A percentile compares a stretch with the other conserved stretches of the same genome.
Conservation (phyloP, 176 grass and related monocot genomes). For the Aegilops bicornis region DNA sequence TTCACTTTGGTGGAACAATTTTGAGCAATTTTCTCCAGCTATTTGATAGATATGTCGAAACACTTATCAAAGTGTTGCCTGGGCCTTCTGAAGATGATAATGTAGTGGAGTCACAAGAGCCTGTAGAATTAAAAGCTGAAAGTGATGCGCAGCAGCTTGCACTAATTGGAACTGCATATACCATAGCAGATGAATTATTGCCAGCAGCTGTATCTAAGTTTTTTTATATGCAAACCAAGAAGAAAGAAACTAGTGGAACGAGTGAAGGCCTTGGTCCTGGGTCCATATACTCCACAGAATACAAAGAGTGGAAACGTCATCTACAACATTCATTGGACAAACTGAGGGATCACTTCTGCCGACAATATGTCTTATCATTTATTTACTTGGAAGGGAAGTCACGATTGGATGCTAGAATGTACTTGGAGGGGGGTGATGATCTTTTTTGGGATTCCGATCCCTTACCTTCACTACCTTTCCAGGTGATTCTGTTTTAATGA, state of each 20-base stretch:
- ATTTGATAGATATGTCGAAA: conserved; percentile 83
- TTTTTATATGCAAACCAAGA: conserved; percentile 63
- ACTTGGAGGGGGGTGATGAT: conserved; percentile 75
- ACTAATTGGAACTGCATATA: conserved; percentile 74
- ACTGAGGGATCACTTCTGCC: conserved; percentile 94
- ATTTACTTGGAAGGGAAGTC: conserved; percentile 98
- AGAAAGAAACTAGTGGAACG: conserved; percentile 62
- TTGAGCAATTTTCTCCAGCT: conserved; percentile 81
- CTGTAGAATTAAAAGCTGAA: conserved; percentile 78
- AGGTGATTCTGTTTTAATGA: conserved; percentile 58
- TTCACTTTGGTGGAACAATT: conserved; percentile 87
- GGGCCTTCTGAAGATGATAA: conserved; percentile 84
- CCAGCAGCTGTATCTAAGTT: conserved; percentile 75
- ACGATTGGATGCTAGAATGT: conserved; percentile 91
- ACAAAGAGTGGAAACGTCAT: conserved; percentile 91
- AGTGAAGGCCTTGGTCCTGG: conserved; percentile 54
- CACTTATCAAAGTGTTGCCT: conserved; percentile 80
- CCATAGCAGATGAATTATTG: conserved; percentile 78
- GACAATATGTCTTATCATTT: conserved; percentile 93
- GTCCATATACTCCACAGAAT: conserved; percentile 53
- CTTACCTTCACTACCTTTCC: conserved; percentile 90
- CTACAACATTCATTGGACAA: conserved; percentile 87
- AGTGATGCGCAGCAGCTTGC: conserved; percentile 77
- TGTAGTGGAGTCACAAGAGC: conserved; percentile 66
- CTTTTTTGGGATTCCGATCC: conserved; percentile 73